A percentile compares a stretch with the other conserved stretches of the same genome.
Evolutionary conservation across 331 rosid genomes (phyloP).

Genomic region (Rosa hybrid): DNA sequence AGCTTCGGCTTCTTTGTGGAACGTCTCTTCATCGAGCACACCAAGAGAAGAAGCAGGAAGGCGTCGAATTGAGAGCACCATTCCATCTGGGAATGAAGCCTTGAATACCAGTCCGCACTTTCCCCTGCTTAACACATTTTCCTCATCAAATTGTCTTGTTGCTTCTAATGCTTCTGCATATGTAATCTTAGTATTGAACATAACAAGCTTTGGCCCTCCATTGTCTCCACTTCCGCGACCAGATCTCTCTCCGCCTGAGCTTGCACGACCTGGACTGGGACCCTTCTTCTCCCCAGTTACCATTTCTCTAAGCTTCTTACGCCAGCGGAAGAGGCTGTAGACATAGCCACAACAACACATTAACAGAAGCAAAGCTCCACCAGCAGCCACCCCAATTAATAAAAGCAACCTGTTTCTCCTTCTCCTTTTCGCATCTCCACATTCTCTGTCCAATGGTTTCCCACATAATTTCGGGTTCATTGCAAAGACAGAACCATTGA

Average conservation of each 20-base stretch:
- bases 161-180: conserved; percentile 79
- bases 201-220: conserved; percentile 81
- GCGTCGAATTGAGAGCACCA: conserved; percentile 78
- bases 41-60: conserved; percentile 44
- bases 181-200: conserved; percentile 77
- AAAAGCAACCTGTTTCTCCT: conserved; percentile 58
- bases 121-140: conserved; percentile 78
- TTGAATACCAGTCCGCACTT: conserved; percentile 71
- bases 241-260: conserved; percentile 53
- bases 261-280: conserved; percentile 58
- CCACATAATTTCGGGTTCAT: conserved; percentile 61
- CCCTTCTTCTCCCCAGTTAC: conserved; percentile 67
- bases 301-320: conserved; percentile 62
- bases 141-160: conserved; percentile 83
- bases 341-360: conserved; percentile 70
- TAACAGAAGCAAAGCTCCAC: conserved; percentile 54
- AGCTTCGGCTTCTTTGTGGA: conserved; percentile 75
- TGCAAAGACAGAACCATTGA: conserved; percentile 48
- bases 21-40: conserved; percentile 44
- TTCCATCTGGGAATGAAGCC: conserved; percentile 71
- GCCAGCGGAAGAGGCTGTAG: conserved; percentile 75
- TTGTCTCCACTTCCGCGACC: conserved; percentile 70
- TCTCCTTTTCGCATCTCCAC: conserved; percentile 48
- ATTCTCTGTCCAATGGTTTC: conserved; percentile 61
- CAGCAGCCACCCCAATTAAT: conserved; percentile 48